Base-by-base conservation (phyloP, 2,329 filamentous ascomycete species). In the Colletotrichum navitas region DNA sequence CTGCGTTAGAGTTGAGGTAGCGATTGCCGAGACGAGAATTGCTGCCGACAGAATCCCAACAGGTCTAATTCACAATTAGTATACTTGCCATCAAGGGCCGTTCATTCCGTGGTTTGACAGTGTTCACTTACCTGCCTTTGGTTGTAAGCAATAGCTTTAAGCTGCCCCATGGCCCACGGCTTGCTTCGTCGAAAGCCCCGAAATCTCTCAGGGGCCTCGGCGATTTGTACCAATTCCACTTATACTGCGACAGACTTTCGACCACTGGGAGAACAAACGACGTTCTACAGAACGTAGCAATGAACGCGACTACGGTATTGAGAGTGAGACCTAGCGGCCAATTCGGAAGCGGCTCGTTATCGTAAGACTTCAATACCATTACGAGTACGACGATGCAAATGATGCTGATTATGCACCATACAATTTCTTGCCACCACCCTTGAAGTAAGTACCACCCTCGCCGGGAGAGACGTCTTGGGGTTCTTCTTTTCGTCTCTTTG, bases 221-320 rank as follows among this genome's bases (percentile, higher is more conserved):
- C 21, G 62, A 59, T 21, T 45, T 69, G 54, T 71, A 74, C 60
- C 72, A 73, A 18, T 74, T 72, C 74, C 74, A 76, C 45, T 76
- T 76, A 21, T 73, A 60, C 29, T 76, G 74, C 2, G 75, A 74
- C 7, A 79, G 41, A 14, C 76, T 74, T 49, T 78, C 77, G 1
- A 74, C 71, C 0, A 79, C 73, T 6, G 77, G 75, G 5, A 77
- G 66, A 29, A 78, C 61, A 49, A 77, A 76, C 3, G 75, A 70
- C 0, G 74, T 67, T 16, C 76, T 74, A 12, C 75, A 73, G 11
- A 77, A 24, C 0, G 77, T 79, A 1, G 77, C 74, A 24, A 79
- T 63, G 62, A 78, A 74, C 5, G 77, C 76, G 11, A 79, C 63
- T 8, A 77, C 62, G 0, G 78, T 78, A 66, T 79, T 79, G 56